Evolutionary conservation across 768 basidiomycete species (phyloP).

Genomic region (Hericium erinaceus): DNA sequence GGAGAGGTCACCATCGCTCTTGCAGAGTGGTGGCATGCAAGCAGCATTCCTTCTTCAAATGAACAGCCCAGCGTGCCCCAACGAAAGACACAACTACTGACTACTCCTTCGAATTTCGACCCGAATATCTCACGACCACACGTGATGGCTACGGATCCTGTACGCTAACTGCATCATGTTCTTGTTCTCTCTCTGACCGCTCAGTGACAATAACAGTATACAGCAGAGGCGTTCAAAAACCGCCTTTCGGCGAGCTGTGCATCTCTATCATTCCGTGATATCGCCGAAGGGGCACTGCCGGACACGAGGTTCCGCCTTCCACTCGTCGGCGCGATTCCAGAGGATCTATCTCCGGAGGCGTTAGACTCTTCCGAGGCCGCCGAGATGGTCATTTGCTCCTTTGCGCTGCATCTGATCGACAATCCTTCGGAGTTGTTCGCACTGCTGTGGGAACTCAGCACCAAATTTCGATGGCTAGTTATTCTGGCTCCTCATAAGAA

Average conservation of each 20-base stretch:
- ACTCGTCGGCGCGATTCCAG: not conserved
- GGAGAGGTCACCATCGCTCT: slow-evolving; percentile 56
- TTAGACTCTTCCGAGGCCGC: slow-evolving; percentile 16
- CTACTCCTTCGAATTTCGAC: slow-evolving; percentile 19
- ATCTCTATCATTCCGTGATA: slow-evolving; percentile 50
- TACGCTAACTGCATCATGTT: slow-evolving; percentile 20
- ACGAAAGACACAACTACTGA: not conserved
- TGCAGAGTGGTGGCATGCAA: slow-evolving; percentile 50
- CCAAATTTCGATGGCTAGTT: slow-evolving; percentile 53
- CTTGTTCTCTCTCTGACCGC: not conserved
- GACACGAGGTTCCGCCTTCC: not conserved
- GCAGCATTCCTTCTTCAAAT: slow-evolving; percentile 12
- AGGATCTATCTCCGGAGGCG: not conserved
- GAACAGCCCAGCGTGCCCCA: slow-evolving; percentile 5
- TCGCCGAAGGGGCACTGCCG: slow-evolving; percentile 50
- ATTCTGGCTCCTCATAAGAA: slow-evolving; percentile 70
- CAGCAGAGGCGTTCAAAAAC: slow-evolving; percentile 44
- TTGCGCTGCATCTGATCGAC: slow-evolving; percentile 63
- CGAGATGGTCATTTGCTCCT: slow-evolving; percentile 66
- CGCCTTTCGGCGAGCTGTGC: slow-evolving; percentile 48
- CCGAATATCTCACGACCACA: slow-evolving; percentile 25
- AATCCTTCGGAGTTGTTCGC: slow-evolving; percentile 53
- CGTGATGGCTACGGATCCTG: slow-evolving; percentile 43
- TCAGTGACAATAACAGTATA: slow-evolving; percentile 34
- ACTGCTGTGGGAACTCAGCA: slow-evolving; percentile 55